Evolutionary conservation across 176 grass and related monocot genomes (phyloP).

Genomic region (Saccharum officinarum): DNA sequence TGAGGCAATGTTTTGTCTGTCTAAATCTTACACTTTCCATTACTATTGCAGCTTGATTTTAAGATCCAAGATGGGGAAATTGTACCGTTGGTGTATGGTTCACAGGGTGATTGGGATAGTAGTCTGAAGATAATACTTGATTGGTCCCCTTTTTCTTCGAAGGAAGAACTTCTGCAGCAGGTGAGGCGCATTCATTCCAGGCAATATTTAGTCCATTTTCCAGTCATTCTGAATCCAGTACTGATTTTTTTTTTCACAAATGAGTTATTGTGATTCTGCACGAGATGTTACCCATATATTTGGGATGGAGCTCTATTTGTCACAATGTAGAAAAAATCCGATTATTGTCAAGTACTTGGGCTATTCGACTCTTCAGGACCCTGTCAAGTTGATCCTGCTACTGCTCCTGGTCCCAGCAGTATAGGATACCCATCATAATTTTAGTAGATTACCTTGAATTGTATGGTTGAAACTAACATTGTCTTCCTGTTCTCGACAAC

Average conservation of each 20-base stretch:
- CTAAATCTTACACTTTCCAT: constrained; percentile 35
- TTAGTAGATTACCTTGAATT: not conserved
- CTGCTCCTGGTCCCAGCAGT: not conserved
- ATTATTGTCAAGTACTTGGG: not conserved
- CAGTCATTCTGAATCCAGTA: constrained; percentile 19
- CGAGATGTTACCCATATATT: constrained; percentile 3
- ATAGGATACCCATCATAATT: not conserved
- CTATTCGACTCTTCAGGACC: not conserved
- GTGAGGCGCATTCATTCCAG: constrained; percentile 25
- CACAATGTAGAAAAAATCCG: not conserved
- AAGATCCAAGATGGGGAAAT: constrained; percentile 60
- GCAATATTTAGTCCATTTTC: constrained; percentile 24
- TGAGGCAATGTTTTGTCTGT: constrained; percentile 6
- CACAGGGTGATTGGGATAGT: constrained; percentile 90
- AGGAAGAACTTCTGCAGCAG: constrained; percentile 83
- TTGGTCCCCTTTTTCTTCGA: constrained; percentile 92
- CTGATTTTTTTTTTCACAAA: not conserved
- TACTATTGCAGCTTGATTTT: constrained; percentile 77
- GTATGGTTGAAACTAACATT: not conserved
- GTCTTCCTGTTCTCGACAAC: not conserved
- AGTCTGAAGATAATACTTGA: constrained; percentile 78
- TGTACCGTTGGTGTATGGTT: constrained; percentile 67
- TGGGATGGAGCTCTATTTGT: not conserved
- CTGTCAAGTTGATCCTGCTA: not conserved
- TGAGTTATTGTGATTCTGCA: not conserved